A percentile compares a stretch with the other conserved stretches of the same genome.
Evolutionary conservation across 805 yeast genomes (phyloP).

Genomic region (Candida morakotiae): DNA sequence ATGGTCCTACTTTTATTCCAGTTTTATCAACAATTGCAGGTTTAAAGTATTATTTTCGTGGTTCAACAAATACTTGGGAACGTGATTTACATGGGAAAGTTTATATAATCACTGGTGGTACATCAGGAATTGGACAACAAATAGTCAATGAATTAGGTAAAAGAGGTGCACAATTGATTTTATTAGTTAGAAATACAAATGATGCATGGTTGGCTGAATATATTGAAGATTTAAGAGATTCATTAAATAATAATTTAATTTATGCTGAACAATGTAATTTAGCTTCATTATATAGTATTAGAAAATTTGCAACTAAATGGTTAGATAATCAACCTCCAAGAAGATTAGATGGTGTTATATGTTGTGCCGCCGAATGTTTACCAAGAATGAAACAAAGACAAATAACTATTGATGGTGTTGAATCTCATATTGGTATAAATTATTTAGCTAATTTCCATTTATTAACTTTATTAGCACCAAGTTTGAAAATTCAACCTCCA

Average conservation of each 20-base stretch:
- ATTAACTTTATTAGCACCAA: slow-evolving; percentile 74
- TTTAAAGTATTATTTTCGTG: slow-evolving; percentile 72
- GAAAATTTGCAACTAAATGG: slow-evolving; percentile 94
- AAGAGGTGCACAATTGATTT: slow-evolving; percentile 81
- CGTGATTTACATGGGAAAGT: slow-evolving; percentile 90
- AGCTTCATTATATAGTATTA: slow-evolving; percentile 63
- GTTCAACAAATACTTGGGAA: slow-evolving; percentile 85
- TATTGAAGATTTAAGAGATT: slow-evolving; percentile 70
- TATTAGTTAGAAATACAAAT: slow-evolving; percentile 65
- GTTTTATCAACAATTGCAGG: slow-evolving; percentile 41
- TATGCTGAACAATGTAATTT: slow-evolving; percentile 92
- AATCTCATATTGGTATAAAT: slow-evolving; percentile 78
- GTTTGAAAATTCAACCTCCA: slow-evolving; percentile 84
- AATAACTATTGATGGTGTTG: slow-evolving; percentile 77
- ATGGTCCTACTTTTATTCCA: slow-evolving; percentile 63
- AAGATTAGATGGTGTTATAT: slow-evolving; percentile 82
- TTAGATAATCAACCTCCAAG: slow-evolving; percentile 87
- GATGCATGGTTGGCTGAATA: slow-evolving; percentile 73
- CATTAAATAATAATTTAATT: slow-evolving; percentile 66
- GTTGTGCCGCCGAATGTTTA: slow-evolving; percentile 79
- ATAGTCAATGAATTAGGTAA: slow-evolving; percentile 70
- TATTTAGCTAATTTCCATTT: slow-evolving; percentile 80
- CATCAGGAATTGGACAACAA: slow-evolving; percentile 83
- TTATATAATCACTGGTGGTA: slow-evolving; percentile 84
- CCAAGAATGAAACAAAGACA: slow-evolving; percentile 69